A percentile compares a stretch with the other conserved stretches of the same genome.
Evolutionary conservation across 2,329 filamentous ascomycete species (phyloP).

Genomic region (Dichotomopilus funicola): DNA sequence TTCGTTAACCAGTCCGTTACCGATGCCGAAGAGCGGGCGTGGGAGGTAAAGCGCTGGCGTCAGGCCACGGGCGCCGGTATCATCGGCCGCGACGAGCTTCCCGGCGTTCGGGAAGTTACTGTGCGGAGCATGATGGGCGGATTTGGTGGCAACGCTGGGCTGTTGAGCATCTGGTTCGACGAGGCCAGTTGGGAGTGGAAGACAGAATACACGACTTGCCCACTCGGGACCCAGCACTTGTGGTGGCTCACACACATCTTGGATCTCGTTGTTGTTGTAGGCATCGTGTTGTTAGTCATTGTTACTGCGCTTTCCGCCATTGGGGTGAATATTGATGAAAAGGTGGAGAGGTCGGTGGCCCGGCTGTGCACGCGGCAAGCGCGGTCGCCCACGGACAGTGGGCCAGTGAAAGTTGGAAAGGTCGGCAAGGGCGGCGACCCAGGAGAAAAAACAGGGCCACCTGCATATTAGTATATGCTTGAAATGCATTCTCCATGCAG

Average conservation of each 20-base stretch:
- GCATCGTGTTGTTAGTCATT: constrained; percentile 15
- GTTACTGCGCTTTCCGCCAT: constrained; percentile 21
- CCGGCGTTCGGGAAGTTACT: constrained; percentile 79
- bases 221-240: constrained; percentile 76
- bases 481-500: not conserved
- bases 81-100: constrained; percentile 37
- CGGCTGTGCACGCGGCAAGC: constrained; percentile 1
- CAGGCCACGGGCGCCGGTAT: constrained; percentile 39
- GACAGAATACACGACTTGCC: constrained; percentile 73
- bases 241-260: constrained; percentile 89
- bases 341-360: not conserved
- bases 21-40: constrained; percentile 27
- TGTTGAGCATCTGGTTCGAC: constrained; percentile 89
- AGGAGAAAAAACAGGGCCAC: not conserved
- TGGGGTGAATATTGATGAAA: constrained; percentile 10
- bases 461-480: not conserved
- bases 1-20: constrained; percentile 59
- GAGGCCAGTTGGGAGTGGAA: constrained; percentile 65
- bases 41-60: constrained; percentile 45
- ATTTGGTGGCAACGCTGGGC: constrained; percentile 83
- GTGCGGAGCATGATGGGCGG: constrained; percentile 98
- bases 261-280: constrained; percentile 46
- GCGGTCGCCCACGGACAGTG: not conserved
- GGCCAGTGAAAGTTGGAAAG: not conserved
- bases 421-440: not conserved